Conservation (phyloP, 805 yeast species). For the Candida manassasensis region DNA sequence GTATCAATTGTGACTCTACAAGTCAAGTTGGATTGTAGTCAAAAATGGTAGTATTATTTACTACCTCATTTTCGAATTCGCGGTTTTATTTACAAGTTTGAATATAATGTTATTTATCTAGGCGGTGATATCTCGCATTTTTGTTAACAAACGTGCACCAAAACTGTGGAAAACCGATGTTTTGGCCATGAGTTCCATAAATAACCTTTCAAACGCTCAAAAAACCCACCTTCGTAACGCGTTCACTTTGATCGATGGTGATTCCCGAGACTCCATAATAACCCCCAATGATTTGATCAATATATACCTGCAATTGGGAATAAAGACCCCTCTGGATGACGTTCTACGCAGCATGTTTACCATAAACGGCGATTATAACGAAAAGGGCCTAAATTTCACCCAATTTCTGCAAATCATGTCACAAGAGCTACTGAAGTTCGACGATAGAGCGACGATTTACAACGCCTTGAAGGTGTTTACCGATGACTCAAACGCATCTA, state of each 20-base stretch:
- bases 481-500: conserved; percentile 12
- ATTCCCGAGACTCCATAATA: conserved; percentile 64
- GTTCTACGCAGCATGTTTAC: conserved; percentile 49
- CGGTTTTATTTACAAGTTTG: too few species aligned
- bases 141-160: too few species aligned
- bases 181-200: conserved; percentile 23
- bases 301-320: conserved; percentile 51
- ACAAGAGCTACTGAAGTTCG: conserved; percentile 47
- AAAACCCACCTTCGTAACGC: conserved; percentile 66
- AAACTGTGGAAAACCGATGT: too few species aligned
- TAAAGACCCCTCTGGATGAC: conserved; percentile 37
- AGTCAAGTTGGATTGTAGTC: too few species aligned
- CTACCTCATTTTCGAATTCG: too few species aligned
- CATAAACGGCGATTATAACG: conserved; percentile 14
- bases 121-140: too few species aligned
- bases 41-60: too few species aligned
- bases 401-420: conserved; percentile 63
- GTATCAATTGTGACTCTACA: too few species aligned
- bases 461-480: conserved; percentile 58
- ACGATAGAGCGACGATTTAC: conserved; percentile 44
- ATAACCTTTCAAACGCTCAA: conserved; percentile 53
- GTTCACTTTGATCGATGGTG: conserved; percentile 76
- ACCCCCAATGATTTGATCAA: conserved; percentile 50
- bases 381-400: conserved; percentile 52
- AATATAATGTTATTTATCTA: too few species aligned